phyloP scores from a whole-genome alignment of 768 basidiomycete species.

The Hortiboletus flavorubellus region DNA sequence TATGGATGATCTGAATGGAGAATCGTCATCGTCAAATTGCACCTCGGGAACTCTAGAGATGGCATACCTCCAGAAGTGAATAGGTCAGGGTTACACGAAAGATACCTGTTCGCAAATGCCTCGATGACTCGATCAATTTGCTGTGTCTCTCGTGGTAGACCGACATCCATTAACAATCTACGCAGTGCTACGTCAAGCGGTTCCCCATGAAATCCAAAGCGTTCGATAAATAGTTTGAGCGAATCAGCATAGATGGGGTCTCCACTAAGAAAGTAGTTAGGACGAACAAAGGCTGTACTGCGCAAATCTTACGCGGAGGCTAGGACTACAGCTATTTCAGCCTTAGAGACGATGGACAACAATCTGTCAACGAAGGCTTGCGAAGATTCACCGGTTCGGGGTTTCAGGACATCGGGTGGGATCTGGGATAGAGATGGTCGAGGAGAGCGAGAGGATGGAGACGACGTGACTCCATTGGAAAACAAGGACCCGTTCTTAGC shows the following conservation, averaged over 20 bases:
- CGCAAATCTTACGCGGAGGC: slow-evolving; percentile 66
- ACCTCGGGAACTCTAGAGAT: neutral
- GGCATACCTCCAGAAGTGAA: slow-evolving; percentile 72
- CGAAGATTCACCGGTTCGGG: slow-evolving; percentile 62
- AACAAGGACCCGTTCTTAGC: slow-evolving; percentile 12
- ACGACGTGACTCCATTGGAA: slow-evolving; percentile 12
- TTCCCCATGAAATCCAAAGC: slow-evolving; percentile 75
- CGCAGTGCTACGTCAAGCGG: slow-evolving; percentile 92
- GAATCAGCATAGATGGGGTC: slow-evolving; percentile 69
- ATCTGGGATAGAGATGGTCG: slow-evolving; percentile 44
- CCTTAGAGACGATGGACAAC: slow-evolving; percentile 59
- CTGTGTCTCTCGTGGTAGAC: slow-evolving; percentile 93
- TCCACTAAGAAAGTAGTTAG: slow-evolving; percentile 43
- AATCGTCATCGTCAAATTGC: neutral
- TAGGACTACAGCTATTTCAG: slow-evolving; percentile 75
- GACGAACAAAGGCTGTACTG: slow-evolving; percentile 1
- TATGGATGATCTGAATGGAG: slow-evolving; percentile 77
- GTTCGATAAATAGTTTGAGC: slow-evolving; percentile 65
- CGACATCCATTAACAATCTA: slow-evolving; percentile 84
- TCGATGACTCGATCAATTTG: slow-evolving; percentile 98
- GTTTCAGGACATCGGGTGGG: slow-evolving; percentile 47
- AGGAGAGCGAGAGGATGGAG: slow-evolving; percentile 39
- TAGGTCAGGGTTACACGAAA: slow-evolving; percentile 75
- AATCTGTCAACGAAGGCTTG: slow-evolving; percentile 68
- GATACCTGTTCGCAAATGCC: slow-evolving; percentile 85